Evolutionary conservation across 2,329 filamentous ascomycete genomes (phyloP).

Genomic region (Diplodia sapinea): DNA sequence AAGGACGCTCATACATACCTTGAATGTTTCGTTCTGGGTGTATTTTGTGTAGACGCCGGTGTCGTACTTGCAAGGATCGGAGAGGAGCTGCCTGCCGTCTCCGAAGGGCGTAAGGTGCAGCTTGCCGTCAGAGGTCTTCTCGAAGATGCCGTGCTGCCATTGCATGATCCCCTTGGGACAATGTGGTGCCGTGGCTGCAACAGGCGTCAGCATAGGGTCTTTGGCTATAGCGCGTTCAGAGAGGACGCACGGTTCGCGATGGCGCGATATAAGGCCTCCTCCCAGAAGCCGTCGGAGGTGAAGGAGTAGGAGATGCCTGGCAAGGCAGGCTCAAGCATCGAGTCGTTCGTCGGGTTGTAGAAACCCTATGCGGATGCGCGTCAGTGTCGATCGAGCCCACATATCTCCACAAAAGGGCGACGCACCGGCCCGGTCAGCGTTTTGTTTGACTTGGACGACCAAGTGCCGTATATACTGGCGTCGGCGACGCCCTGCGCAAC

Average conservation of each 20-base stretch:
- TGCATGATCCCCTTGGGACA: conserved; percentile 72
- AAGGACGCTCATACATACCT: conserved; percentile 53
- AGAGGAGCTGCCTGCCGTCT: conserved; percentile 71
- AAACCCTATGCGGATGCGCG: conserved; percentile 60
- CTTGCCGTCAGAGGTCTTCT: conserved; percentile 62
- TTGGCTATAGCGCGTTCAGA: background rate
- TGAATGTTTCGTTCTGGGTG: conserved; percentile 67
- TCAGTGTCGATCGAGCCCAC: conserved; percentile 12
- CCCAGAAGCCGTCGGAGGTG: conserved; percentile 69
- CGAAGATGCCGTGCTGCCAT: conserved; percentile 73
- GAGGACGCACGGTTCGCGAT: conserved; percentile 67
- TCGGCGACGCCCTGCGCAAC: conserved; percentile 49
- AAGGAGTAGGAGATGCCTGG: conserved; percentile 79
- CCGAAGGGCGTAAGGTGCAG: conserved; percentile 65
- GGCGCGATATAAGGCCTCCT: conserved; percentile 72
- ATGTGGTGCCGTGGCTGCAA: conserved; percentile 61
- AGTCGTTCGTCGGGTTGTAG: conserved; percentile 70
- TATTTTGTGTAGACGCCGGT: conserved; percentile 68
- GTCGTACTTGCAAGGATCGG: conserved; percentile 65
- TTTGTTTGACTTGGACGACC: conserved; percentile 72
- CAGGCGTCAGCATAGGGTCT: conserved; percentile 35
- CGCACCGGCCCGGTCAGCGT: conserved; percentile 72
- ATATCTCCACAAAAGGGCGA: conserved; percentile 32
- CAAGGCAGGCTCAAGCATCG: conserved; percentile 66
- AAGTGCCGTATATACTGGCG: conserved; percentile 68